Conservation (phyloP, 257 asterid genomes). For the Ballota nigra region DNA sequence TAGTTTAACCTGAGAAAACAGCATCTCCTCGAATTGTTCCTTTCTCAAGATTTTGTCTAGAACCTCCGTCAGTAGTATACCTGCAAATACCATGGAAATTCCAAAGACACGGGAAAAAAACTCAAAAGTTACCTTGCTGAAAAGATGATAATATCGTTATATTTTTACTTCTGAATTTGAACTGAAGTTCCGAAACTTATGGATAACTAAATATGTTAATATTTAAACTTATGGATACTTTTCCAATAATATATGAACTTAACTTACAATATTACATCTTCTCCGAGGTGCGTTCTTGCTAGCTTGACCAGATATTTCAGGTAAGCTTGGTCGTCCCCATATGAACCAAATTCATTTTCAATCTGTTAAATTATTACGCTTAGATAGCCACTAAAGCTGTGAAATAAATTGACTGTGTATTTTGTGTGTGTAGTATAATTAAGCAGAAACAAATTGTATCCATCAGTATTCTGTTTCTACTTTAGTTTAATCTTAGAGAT, state of each 20-base stretch:
- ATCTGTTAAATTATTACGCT: conserved; percentile 51
- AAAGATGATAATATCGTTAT: background rate
- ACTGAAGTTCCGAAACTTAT: background rate
- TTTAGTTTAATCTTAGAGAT: background rate
- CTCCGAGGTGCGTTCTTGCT: conserved; percentile 76
- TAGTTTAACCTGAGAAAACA: conserved; percentile 74
- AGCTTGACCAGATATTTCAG: conserved; percentile 76
- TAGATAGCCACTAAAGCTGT: no score
- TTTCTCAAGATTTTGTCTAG: conserved; percentile 72
- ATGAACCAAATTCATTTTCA: conserved; percentile 97
- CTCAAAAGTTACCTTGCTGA: background rate
- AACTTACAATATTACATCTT: conserved; percentile 73
- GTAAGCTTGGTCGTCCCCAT: conserved; percentile 85
- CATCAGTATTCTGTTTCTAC: no score
- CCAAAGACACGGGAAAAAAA: conserved; percentile 12
- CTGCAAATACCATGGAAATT: conserved; percentile 42
- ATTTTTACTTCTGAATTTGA: background rate
- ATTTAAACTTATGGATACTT: conserved; percentile 2
- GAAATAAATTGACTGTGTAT: no score
- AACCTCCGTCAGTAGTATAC: conserved; percentile 95
- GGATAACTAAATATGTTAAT: background rate
- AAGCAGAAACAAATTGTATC: no score
- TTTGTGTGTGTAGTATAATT: no score
- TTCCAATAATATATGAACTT: background rate
- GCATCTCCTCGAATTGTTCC: conserved; percentile 82